A percentile compares a stretch with the other conserved stretches of the same genome.
Evolutionary conservation across 2,329 filamentous ascomycete genomes (phyloP).

Genomic region (Cercospora citrullina): DNA sequence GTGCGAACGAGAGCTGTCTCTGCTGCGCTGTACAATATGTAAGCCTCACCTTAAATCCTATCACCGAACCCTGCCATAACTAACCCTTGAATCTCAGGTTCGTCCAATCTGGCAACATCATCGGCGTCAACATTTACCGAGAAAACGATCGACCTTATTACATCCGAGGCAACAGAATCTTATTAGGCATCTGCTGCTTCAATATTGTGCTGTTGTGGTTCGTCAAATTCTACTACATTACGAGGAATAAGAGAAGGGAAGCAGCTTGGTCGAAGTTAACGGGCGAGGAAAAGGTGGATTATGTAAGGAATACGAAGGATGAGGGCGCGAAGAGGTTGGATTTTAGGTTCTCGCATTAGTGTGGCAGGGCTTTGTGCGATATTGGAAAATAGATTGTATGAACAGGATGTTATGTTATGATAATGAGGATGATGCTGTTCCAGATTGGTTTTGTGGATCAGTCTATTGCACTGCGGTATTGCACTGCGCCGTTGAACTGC

Average conservation of each 20-base stretch:
- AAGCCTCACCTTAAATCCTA: background rate
- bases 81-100: constrained; percentile 1
- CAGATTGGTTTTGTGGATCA: background rate
- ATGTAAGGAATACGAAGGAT: constrained; percentile 40
- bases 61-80: too few species aligned
- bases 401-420: background rate
- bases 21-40: constrained; percentile 45
- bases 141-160: constrained; percentile 50
- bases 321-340: constrained; percentile 41
- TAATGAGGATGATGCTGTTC: background rate
- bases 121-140: constrained; percentile 52
- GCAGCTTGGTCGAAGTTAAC: constrained; percentile 43
- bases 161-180: constrained; percentile 43
- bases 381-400: background rate
- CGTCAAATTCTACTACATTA: constrained; percentile 40
- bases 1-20: constrained; percentile 48
- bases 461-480: too few species aligned
- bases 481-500: too few species aligned
- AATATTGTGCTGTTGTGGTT: constrained; percentile 37
- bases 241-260: constrained; percentile 36
- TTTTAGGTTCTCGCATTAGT: constrained; percentile 38
- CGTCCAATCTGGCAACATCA: constrained; percentile 49
- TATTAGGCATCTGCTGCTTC: constrained; percentile 36
- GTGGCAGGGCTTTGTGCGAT: background rate
- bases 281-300: constrained; percentile 38